phyloP scores from a whole-genome alignment of 371 early-diverging fungal species.

The Dichotomocladium elegans region DNA sequence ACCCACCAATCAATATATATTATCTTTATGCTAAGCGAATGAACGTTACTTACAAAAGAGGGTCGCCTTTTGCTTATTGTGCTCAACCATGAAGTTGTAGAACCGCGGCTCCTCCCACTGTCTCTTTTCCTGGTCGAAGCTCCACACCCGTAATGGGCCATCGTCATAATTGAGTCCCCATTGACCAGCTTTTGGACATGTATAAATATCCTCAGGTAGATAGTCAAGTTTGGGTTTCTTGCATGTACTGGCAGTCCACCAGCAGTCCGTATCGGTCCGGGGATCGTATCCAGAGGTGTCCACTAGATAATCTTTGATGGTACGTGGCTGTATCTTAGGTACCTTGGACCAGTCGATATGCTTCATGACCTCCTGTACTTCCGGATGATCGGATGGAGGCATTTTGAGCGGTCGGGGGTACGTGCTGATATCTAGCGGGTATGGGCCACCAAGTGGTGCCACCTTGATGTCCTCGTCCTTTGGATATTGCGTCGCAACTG shows the following conservation, averaged over 20 bases:
- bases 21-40: no score
- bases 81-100: conserved; percentile 32
- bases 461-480: conserved; percentile 17
- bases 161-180: conserved; percentile 35
- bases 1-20: neutral
- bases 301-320: conserved; percentile 18
- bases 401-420: conserved; percentile 28
- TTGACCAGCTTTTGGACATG: conserved; percentile 20
- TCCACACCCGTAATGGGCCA: conserved; percentile 18
- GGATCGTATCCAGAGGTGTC: conserved; percentile 18
- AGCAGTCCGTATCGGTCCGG: conserved; percentile 20
- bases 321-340: conserved; percentile 26
- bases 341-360: conserved; percentile 46
- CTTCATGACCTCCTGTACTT: conserved; percentile 42
- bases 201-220: conserved; percentile 25
- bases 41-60: conserved; percentile 22
- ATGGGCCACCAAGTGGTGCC: conserved; percentile 8
- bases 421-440: conserved; percentile 9
- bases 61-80: conserved; percentile 31
- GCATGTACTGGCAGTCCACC: conserved; percentile 29
- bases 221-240: conserved; percentile 18
- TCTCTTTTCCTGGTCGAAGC: conserved; percentile 9
- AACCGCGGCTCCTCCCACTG: conserved; percentile 30
- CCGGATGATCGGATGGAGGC: conserved; percentile 34
- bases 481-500: conserved; percentile 13